phyloP scores from a whole-genome alignment of 768 basidiomycete genomes.

The Tylopilus rubrobrunneus region DNA sequence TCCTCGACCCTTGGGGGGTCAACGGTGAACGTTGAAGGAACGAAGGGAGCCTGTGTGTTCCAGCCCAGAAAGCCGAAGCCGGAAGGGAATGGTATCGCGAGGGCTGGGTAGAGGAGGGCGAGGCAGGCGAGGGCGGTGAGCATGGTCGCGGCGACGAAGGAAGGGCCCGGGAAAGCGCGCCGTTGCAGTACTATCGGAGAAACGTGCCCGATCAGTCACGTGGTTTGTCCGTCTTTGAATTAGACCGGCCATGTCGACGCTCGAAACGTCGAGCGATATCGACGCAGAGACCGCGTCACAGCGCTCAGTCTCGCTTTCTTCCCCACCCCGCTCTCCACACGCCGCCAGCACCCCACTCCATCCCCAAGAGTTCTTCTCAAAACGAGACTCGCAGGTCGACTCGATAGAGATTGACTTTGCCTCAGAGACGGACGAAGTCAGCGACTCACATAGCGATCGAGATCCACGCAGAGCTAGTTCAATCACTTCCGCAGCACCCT shows the following conservation, averaged over 20 bases:
- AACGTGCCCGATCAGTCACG: conserved; percentile 15
- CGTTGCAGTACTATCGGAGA: not conserved
- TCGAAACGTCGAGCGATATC: conserved; percentile 34
- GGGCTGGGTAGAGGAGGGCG: conserved; percentile 9
- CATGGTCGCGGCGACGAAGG: conserved; percentile 11
- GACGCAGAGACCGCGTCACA: conserved; percentile 79
- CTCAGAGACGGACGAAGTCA: conserved; percentile 52
- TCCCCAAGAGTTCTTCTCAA: conserved; percentile 30
- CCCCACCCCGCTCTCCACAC: conserved; percentile 53
- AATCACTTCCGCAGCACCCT: conserved; percentile 49
- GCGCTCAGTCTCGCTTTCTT: conserved; percentile 71
- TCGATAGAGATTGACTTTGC: conserved; percentile 52
- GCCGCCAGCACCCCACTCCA: conserved; percentile 22
- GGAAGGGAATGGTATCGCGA: conserved; percentile 13
- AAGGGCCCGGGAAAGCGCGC: not conserved
- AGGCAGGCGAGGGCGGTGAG: conserved; percentile 8
- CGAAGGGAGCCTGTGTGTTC: conserved; percentile 9
- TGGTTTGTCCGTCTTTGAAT: not conserved
- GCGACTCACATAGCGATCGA: conserved; percentile 40
- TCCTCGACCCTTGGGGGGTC: conserved; percentile 22
- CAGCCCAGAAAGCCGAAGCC: not conserved
- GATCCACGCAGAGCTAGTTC: conserved; percentile 41
- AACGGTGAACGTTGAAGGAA: not conserved
- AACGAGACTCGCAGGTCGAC: conserved; percentile 42
- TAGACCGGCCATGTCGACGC: conserved; percentile 9